Evolutionary conservation across 371 early-diverging fungal species (phyloP).

Genomic region (Circinella umbellata): DNA sequence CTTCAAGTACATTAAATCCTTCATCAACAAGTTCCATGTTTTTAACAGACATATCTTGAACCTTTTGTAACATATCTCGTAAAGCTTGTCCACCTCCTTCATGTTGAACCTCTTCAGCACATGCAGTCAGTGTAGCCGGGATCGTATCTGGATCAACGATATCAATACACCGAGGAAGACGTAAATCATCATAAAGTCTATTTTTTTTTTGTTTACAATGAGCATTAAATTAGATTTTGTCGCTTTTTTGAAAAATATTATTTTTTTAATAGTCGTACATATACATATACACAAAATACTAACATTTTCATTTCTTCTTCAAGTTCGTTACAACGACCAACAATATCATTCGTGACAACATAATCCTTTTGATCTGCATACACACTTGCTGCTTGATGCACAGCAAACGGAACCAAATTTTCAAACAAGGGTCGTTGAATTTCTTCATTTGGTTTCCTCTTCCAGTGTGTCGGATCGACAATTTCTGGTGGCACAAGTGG

Average conservation of each 20-base stretch:
- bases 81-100: conserved; percentile 73
- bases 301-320: conserved; percentile 64
- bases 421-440: conserved; percentile 80
- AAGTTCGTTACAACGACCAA: conserved; percentile 63
- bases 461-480: conserved; percentile 32
- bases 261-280: too few species aligned
- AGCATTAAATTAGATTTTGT: not conserved
- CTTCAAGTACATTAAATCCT: conserved; percentile 67
- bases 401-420: conserved; percentile 86
- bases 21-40: conserved; percentile 63
- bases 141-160: conserved; percentile 59
- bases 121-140: conserved; percentile 65
- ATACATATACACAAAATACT: not conserved
- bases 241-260: too few species aligned
- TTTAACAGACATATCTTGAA: conserved; percentile 59
- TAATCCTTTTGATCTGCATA: conserved; percentile 80
- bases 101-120: conserved; percentile 75
- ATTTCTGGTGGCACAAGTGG: conserved; percentile 52
- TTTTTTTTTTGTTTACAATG: not conserved
- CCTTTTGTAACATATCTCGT: conserved; percentile 64
- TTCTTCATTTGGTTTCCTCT: conserved; percentile 37
- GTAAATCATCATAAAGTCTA: conserved; percentile 28
- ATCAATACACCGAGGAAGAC: conserved; percentile 37
- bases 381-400: conserved; percentile 86
- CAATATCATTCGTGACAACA: conserved; percentile 68